phyloP scores from a whole-genome alignment of 1,284 basidiomycete genomes.

The Malassezia caprae region DNA sequence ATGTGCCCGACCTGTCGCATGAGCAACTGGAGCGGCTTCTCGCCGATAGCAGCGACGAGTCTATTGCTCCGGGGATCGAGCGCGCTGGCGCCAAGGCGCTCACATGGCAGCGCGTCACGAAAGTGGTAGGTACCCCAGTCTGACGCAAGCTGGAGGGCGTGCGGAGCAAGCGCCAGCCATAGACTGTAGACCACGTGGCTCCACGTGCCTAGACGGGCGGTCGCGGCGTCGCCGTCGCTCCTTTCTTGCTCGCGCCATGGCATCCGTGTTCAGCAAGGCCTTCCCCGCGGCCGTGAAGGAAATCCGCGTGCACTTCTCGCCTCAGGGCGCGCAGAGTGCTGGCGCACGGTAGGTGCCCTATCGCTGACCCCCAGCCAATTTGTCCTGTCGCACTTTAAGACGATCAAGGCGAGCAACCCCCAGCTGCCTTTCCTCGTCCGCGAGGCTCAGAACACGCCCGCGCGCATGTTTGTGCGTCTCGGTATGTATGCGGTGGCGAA shows the following conservation, averaged over 20 bases:
- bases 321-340: conserved; percentile 36
- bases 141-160: conserved; percentile 15
- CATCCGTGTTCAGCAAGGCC: conserved; percentile 34
- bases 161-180: neutral
- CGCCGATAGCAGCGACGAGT: neutral
- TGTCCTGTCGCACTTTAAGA: conserved; percentile 37
- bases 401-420: conserved; percentile 45
- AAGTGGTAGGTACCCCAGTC: conserved; percentile 28
- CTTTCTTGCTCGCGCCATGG: conserved; percentile 19
- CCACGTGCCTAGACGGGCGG: neutral
- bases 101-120: conserved; percentile 36
- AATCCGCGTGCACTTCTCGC: conserved; percentile 44
- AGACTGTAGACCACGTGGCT: neutral
- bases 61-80: conserved; percentile 16
- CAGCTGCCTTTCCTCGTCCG: conserved; percentile 44
- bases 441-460: conserved; percentile 40
- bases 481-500: conserved; percentile 27
- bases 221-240: neutral
- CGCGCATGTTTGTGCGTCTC: conserved; percentile 42
- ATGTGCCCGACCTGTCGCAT: conserved; percentile 29
- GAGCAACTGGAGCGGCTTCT: conserved; percentile 28
- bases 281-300: conserved; percentile 43
- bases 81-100: conserved; percentile 32
- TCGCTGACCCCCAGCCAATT: conserved; percentile 29
- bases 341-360: conserved; percentile 37